Evolutionary conservation across 176 grass and related monocot genomes (phyloP).

Genomic region (Lolium rigidum): DNA sequence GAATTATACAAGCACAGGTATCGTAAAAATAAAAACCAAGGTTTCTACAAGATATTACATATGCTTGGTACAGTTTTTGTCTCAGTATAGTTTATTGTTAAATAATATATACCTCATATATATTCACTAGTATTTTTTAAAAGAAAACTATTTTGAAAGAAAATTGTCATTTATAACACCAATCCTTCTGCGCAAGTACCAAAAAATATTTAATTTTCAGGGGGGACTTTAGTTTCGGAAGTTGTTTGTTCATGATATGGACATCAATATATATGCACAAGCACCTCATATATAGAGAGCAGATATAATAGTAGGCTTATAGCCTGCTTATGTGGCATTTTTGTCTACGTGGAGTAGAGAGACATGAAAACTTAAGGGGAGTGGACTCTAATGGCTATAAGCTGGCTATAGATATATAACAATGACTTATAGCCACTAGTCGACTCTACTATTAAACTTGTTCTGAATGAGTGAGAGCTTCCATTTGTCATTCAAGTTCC

Average conservation of each 20-base stretch:
- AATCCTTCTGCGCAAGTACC: neutral
- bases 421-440: no score
- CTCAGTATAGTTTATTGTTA: neutral
- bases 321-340: no score
- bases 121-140: neutral
- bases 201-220: neutral
- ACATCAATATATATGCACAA: neutral
- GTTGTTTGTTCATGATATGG: neutral
- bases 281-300: neutral
- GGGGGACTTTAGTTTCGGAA: neutral
- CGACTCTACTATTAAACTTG: no score
- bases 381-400: no score
- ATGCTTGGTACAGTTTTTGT: neutral
- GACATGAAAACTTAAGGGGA: no score
- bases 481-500: neutral
- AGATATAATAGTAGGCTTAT: no score
- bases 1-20: constrained; percentile 61
- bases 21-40: neutral
- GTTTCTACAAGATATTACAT: neutral
- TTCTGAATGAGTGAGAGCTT: neutral
- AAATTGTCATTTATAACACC: neutral
- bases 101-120: neutral
- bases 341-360: no score
- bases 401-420: no score
- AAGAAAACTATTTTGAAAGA: neutral